These are phyloP conservation scores for Trichomonas tenax DNA, from an alignment of 208 protist species.

Conservation along the genomic window DNA sequence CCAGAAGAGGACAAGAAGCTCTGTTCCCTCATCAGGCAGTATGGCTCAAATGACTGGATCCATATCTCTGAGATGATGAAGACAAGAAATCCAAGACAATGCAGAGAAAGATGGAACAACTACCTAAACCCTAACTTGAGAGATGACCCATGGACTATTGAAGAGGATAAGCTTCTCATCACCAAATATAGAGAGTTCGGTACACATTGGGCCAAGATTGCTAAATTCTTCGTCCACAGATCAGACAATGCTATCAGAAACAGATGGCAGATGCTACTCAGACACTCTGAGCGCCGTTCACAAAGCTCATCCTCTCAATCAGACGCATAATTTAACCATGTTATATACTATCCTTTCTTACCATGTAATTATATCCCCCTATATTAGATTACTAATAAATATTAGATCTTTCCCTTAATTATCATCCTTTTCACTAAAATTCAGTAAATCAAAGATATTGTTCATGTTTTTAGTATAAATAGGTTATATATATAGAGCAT, in stretches of 20 bases:
- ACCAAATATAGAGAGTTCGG: not conserved
- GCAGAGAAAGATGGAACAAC: not conserved
- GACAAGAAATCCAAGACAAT: slow-evolving; percentile 7
- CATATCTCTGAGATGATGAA: not conserved
- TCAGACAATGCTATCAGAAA: not conserved
- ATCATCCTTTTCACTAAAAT: too few species aligned
- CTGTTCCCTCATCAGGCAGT: not conserved
- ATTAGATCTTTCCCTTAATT: too few species aligned
- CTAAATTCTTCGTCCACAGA: not conserved
- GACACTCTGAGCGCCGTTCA: not conserved
- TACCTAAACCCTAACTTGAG: not conserved
- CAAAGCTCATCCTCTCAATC: not conserved
- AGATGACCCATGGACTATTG: not conserved
- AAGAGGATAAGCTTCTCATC: not conserved
- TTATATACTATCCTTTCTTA: too few species aligned
- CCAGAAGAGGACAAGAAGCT: not conserved
- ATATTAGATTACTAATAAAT: too few species aligned
- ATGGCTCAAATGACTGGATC: not conserved
- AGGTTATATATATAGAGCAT: too few species aligned
- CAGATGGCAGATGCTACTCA: not conserved
- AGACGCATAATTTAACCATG: not conserved
- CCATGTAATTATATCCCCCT: too few species aligned
- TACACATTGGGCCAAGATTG: not conserved
- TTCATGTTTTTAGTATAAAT: too few species aligned
- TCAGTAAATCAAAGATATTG: too few species aligned